Base-by-base conservation (phyloP, 768 basidiomycete genomes). In the Auriscalpium vulgare region DNA sequence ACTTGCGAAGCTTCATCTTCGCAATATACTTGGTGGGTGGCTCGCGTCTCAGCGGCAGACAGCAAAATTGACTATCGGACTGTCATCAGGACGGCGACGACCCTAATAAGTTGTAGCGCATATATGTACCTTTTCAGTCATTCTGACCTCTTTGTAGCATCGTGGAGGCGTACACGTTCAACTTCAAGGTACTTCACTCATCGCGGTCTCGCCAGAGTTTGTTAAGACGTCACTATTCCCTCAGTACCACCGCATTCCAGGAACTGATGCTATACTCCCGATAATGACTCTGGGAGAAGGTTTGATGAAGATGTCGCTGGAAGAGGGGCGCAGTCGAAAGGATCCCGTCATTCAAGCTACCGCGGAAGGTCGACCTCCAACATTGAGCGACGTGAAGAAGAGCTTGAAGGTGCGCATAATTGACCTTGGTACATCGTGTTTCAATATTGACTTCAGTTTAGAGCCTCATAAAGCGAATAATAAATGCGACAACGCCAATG, bases 81-180 rank as follows among this genome's bases (percentile, higher is more conserved):
- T 62, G 43, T 53, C 51, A 34, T 44, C 59, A 93, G 91, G 91
- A 95, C 64, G 83, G 75, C 56, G 82, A 88, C 59, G 87, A 95
- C 69, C 92, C 92, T 0, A 88, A 80, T 63, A 92, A 94, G 88
- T 87, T 72, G 56, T 72, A 66, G 43, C 57, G 54, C 57, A 68
- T 72, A 69, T 70, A 72, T 66, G 50, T 58, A 54, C 51, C 51
- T 56, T 55, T 51, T 54, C 37, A 4, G 50, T 40, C 16, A 43
- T 40, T 52, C 47, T 23, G 58, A 47, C 43, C 35, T 13, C 16
- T 51, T 36, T 58, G 57, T 60, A 93, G 91, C 70, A 87, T 93
- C 55, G 78, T 92, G 21, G 91, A 93, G 67, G 85, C 91, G 13
- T 93, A 91, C 64, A 91, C 88, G 0, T 93, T 93, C 72, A 88